Conservation (phyloP, 2,329 filamentous ascomycete genomes). For the Colletotrichum graminicola region DNA sequence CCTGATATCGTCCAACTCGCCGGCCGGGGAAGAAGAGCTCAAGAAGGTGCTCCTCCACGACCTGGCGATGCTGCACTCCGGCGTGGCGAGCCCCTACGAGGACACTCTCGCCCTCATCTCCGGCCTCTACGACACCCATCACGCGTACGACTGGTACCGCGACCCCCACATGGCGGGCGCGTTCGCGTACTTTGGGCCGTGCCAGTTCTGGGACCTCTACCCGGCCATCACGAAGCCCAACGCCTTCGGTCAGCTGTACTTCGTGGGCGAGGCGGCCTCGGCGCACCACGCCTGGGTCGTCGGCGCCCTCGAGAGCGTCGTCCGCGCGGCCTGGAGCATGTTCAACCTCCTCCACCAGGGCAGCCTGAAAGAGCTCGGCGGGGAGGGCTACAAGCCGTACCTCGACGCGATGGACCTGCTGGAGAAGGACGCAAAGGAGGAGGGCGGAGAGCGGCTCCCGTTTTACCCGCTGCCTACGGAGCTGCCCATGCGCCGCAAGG, state of each 20-base stretch:
- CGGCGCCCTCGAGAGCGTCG: constrained; percentile 53
- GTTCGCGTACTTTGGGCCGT: constrained; percentile 56
- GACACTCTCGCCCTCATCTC: not conserved
- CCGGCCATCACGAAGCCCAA: constrained; percentile 47
- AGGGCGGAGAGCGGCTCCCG: not conserved
- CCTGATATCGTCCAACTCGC: constrained; percentile 19
- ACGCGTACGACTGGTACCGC: constrained; percentile 54
- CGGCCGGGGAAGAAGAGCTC: constrained; percentile 13
- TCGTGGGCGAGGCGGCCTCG: constrained; percentile 54
- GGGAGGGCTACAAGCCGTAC: not conserved
- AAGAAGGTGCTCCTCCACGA: constrained; percentile 28
- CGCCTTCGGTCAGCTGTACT: constrained; percentile 48
- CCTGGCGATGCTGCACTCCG: constrained; percentile 31
- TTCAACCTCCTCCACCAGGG: constrained; percentile 1
- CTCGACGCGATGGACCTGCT: not conserved
- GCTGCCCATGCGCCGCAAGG: not conserved
- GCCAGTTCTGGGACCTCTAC: constrained; percentile 54
- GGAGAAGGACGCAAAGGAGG: too few species aligned
- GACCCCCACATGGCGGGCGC: constrained; percentile 52
- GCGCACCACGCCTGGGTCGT: constrained; percentile 56
- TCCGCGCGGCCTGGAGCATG: not conserved
- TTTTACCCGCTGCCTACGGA: not conserved
- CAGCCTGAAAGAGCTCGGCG: not conserved
- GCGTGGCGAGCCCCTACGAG: not conserved
- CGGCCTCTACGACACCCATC: constrained; percentile 42